Base-by-base conservation (phyloP, 805 yeast genomes). In the Lachancea sp. region DNA sequence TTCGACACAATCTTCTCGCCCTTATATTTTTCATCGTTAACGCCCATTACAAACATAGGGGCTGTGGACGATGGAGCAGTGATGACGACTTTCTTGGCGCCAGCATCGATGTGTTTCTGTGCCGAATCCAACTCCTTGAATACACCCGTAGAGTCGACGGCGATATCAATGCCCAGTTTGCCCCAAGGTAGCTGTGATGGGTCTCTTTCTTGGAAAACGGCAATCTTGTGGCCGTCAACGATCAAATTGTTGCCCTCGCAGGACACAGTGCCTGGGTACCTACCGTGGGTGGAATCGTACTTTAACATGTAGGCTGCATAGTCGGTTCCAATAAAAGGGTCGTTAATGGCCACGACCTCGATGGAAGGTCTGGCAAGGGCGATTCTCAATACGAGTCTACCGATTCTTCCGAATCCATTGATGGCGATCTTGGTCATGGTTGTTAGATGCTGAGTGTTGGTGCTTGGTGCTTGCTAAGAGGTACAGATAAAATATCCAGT, bases 231-330 rank as follows among this genome's bases (percentile, higher is more conserved):
- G 55, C 80, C 82, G 60, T 75, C 78, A 52, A 77, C 68, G 63
- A 72, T 60, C 51, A 78, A 61, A 59, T 61, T 55, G 52, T 68
- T 67, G 55, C 69, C 81, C 56, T 74, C 74, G 56, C 71, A 58
- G 46, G 69, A 51, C 42, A 78, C 82, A 55, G 70, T 75, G 61
- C 83, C 83, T 21, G 64, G 54, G 76, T 64, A 78, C 58, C 64
- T 65, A 61, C 83, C 82, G 69, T 78, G 85, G 45, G 83, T 78
- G 47, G 83, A 77, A 61, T 78, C 85, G 68, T 78, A 78, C 69
- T 78, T 78, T 77, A 78, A 78, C 80, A 77, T 75, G 73, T 78
- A 78, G 44, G 83, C 75, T 55, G 85, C 83, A 62, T 78, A 78
- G 51, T 77, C 83, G 45, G 77, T 70, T 46, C 75, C 72, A 64